phyloP scores from a whole-genome alignment of 2,329 filamentous ascomycete genomes.

The Didymella glomerata region DNA sequence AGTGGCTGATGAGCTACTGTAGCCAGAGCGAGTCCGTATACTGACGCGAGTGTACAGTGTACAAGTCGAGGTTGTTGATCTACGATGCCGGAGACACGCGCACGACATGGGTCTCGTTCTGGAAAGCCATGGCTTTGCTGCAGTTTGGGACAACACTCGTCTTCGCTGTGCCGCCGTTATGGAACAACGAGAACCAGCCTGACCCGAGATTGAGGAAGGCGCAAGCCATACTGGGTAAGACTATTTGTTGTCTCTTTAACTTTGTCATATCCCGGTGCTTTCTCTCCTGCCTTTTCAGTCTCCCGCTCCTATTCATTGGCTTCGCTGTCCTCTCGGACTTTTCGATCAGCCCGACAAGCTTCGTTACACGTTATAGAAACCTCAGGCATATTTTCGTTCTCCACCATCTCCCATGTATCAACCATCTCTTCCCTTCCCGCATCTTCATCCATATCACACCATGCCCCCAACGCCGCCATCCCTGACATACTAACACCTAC shows the following conservation, averaged over 20 bases:
- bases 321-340: background rate
- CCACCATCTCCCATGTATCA: too few relatives aligned
- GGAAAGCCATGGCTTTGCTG: slow-evolving; percentile 48
- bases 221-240: slow-evolving; percentile 44
- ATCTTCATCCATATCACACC: background rate
- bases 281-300: background rate
- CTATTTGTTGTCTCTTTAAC: background rate
- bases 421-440: background rate
- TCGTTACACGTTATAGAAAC: background rate
- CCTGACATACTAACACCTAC: slow-evolving; percentile 9
- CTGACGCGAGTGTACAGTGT: slow-evolving; percentile 23
- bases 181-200: slow-evolving; percentile 47
- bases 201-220: slow-evolving; percentile 38
- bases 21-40: background rate
- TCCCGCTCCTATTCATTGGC: background rate
- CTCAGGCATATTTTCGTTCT: background rate
- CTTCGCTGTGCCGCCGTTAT: slow-evolving; percentile 45
- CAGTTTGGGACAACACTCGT: slow-evolving; percentile 46
- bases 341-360: background rate
- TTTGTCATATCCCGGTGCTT: too few relatives aligned
- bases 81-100: slow-evolving; percentile 51
- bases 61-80: slow-evolving; percentile 42
- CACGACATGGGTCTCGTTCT: slow-evolving; percentile 48
- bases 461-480: background rate
- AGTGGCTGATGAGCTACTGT: background rate